These are phyloP conservation scores for Ophryocystis elektroscirrha DNA, from an alignment of 169 alveolate genomes.

Conservation along the genomic window DNA sequence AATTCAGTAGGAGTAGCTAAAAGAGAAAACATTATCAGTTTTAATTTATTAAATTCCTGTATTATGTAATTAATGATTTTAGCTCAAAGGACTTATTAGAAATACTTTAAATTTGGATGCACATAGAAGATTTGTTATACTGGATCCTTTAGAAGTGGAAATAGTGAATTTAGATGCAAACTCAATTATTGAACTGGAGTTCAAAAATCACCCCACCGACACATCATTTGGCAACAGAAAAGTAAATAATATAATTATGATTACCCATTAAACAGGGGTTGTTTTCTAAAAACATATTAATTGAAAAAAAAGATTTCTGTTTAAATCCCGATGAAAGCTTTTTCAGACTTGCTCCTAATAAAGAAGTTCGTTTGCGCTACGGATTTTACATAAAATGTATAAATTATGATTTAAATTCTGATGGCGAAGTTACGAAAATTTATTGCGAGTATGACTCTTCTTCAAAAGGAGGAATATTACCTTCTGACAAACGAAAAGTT, in stretches of 20 bases:
- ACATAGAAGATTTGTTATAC: constrained; percentile 15
- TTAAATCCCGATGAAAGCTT: constrained; percentile 34
- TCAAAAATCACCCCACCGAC: constrained; percentile 13
- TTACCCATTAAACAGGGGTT: constrained; percentile 1
- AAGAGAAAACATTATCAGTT: constrained; percentile 66
- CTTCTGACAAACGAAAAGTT: constrained; percentile 35
- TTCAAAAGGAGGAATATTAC: constrained; percentile 34
- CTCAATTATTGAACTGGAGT: background rate
- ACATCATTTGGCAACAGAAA: constrained; percentile 4
- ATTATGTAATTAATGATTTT: constrained; percentile 46
- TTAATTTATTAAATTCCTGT: constrained; percentile 74
- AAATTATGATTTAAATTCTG: constrained; percentile 24
- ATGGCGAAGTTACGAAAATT: constrained; percentile 21
- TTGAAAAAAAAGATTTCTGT: constrained; percentile 44
- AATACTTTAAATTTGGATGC: constrained; percentile 8
- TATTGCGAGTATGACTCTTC: constrained; percentile 43
- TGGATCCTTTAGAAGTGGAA: constrained; percentile 11
- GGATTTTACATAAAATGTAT: constrained; percentile 49
- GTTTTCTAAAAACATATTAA: constrained; percentile 20
- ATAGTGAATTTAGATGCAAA: background rate
- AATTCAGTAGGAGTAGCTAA: constrained; percentile 81
- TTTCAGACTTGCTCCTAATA: constrained; percentile 39
- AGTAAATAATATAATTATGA: constrained; percentile 2
- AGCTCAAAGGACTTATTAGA: background rate
- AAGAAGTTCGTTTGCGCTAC: constrained; percentile 44